Conservation (phyloP, 257 asterid species). For the Solanum piurae region DNA sequence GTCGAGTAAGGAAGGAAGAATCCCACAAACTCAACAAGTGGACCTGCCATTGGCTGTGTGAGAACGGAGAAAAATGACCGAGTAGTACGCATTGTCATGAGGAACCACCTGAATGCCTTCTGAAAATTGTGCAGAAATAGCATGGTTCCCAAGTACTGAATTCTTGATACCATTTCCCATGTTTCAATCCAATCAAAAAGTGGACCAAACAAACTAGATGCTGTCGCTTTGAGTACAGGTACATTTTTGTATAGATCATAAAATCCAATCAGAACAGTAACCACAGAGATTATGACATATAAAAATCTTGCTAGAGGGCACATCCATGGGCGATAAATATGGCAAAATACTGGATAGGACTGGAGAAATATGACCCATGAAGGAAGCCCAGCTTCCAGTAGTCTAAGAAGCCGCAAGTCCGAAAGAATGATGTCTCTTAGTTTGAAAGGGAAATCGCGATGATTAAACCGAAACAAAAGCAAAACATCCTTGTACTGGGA, state of each 20-base stretch:
- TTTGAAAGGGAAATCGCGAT: conserved; percentile 75
- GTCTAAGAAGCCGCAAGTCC: conserved; percentile 68
- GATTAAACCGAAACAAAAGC: conserved; percentile 60
- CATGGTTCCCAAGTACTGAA: conserved; percentile 92
- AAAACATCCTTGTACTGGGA: conserved; percentile 62
- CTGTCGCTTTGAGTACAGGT: conserved; percentile 86
- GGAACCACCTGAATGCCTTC: conserved; percentile 83
- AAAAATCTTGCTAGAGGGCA: conserved; percentile 83
- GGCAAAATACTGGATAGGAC: conserved; percentile 87
- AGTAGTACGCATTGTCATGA: conserved; percentile 44
- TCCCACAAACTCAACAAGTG: conserved; percentile 51
- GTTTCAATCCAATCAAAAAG: conserved; percentile 93
- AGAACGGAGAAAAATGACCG: conserved; percentile 48
- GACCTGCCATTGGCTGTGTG: conserved; percentile 58
- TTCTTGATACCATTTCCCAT: conserved; percentile 90
- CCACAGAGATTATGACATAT: conserved; percentile 60
- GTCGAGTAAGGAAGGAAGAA: conserved; percentile 63
- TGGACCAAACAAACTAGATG: conserved; percentile 88
- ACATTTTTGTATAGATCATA: conserved; percentile 89
- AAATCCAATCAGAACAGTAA: conserved; percentile 94
- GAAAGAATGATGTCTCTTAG: conserved; percentile 59
- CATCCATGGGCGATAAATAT: conserved; percentile 98
- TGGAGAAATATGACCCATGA: conserved; percentile 97
- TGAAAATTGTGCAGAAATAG: conserved; percentile 89
- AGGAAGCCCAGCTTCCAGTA: conserved; percentile 94